Conservation (phyloP, 345 rosid species). For the Hibiscus trionum region DNA sequence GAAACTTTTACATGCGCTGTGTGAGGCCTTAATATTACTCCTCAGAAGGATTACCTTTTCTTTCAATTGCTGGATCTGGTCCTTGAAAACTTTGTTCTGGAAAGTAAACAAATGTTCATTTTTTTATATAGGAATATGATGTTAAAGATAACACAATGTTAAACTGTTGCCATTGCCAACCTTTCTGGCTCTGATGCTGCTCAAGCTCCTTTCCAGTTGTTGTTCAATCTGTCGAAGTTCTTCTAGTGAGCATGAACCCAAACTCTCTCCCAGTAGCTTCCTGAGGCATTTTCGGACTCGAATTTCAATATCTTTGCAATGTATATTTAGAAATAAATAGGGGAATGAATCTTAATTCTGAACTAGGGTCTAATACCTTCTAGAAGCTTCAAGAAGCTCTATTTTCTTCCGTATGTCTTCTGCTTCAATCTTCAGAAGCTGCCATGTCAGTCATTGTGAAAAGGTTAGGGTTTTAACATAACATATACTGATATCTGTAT, state of each 20-base stretch:
- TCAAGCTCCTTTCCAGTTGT: constrained; percentile 52
- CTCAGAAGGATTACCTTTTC: constrained; percentile 43
- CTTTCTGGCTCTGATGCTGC: constrained; percentile 51
- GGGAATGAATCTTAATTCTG: background rate
- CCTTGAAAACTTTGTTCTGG: constrained; percentile 70
- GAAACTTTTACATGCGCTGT: background rate
- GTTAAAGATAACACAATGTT: background rate
- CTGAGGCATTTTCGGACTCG: constrained; percentile 19
- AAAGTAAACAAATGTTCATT: background rate
- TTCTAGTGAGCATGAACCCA: constrained; percentile 43
- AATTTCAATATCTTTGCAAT: background rate
- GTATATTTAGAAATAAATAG: background rate
- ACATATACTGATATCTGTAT: too few species aligned
- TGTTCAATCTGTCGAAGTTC: constrained; percentile 57
- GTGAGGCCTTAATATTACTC: too few species aligned
- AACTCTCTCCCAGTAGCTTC: constrained; percentile 52
- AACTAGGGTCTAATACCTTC: constrained; percentile 35
- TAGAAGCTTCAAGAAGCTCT: constrained; percentile 68
- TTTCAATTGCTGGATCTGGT: constrained; percentile 52
- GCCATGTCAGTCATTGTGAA: constrained; percentile 21
- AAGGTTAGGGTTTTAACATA: background rate
- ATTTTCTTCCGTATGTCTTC: constrained; percentile 66
- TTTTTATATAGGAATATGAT: background rate
- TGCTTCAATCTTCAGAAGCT: constrained; percentile 75
- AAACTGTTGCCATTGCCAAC: constrained; percentile 12